Evolutionary conservation across 2,329 filamentous ascomycete genomes (phyloP).

Genomic region (Stachybotrys chlorohalonatus): DNA sequence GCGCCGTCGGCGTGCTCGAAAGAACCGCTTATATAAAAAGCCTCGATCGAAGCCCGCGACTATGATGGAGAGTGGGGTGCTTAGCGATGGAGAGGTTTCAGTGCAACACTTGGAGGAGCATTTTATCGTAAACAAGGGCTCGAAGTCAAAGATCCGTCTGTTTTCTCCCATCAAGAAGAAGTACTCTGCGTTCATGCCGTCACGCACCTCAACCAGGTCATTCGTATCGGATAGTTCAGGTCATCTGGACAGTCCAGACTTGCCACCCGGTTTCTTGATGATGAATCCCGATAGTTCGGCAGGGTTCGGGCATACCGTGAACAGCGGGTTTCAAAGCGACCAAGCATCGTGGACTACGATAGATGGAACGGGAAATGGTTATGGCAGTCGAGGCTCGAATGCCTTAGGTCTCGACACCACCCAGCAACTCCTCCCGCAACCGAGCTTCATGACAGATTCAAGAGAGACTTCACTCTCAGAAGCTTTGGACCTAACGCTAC

Average conservation of each 20-base stretch:
- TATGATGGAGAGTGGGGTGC: not conserved
- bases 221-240: constrained; percentile 18
- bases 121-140: not conserved
- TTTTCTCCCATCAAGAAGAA: constrained; percentile 9
- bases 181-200: constrained; percentile 13
- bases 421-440: constrained; percentile 20
- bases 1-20: constrained; percentile 16
- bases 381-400: not conserved
- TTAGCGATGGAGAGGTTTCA: constrained; percentile 3
- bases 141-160: not conserved
- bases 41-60: constrained; percentile 17
- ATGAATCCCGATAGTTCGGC: constrained; percentile 9
- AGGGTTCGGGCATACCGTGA: not conserved
- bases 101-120: constrained; percentile 12
- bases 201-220: constrained; percentile 11
- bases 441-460: constrained; percentile 15
- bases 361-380: constrained; percentile 8
- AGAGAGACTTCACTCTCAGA: constrained; percentile 15
- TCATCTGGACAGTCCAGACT: constrained; percentile 9
- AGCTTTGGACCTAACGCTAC: constrained; percentile 16
- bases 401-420: not conserved
- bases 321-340: constrained; percentile 7
- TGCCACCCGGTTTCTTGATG: constrained; percentile 14
- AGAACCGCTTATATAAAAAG: constrained; percentile 17
- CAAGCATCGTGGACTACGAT: constrained; percentile 26